Base-by-base conservation (phyloP, 2,329 filamentous ascomycete species). In the Beauveria pseudobassiana region DNA sequence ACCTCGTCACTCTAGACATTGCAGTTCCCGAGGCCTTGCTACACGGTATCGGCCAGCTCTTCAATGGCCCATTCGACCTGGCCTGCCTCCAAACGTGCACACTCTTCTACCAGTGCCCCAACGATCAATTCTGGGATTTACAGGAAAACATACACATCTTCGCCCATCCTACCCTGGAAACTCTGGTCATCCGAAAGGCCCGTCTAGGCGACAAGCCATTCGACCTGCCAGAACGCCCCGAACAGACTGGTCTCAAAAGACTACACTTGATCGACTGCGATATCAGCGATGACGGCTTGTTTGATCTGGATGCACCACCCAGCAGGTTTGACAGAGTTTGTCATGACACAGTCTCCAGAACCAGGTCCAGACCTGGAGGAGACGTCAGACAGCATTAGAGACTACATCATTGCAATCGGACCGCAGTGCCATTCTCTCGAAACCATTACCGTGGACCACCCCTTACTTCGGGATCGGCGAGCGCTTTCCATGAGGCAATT, bases 81-180 rank as follows among this genome's bases (percentile, higher is more conserved):
- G 77, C 79, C 51, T 79, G 75, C 63, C 72, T 81, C 26, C 76
- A 75, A 65, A 71, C 73, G 3, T 81, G 79, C 71, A 76, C 73
- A 2, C 69, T 81, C 40, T 80, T 76, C 68, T 81, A 80, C 65
- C 77, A 80, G 65, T 71, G 71, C 64, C 71, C 74, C 16, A 71
- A 76, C 57, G 71, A 76, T 55, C 70, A 70, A 10, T 81, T 80
- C 67, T 81, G 79, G 79, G 78, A 81, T 65, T 71, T 81, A 45
- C 78, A 76, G 62, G 78, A 80, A 63, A 81, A 80, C 65, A 80
- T 81, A 52, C 77, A 81, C 69, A 79, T 81, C 56, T 81, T 81
- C 63, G 72, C 76, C 3, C 79, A 81, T 54, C 79, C 79, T 0
- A 78, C 78, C 0, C 73, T 81, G 22, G 78, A 81, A 65, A 74